Evolutionary conservation across 768 basidiomycete genomes (phyloP), one percentile per base, ranked within the genome.

Genomic region (Leccinum subgranulosum): DNA sequence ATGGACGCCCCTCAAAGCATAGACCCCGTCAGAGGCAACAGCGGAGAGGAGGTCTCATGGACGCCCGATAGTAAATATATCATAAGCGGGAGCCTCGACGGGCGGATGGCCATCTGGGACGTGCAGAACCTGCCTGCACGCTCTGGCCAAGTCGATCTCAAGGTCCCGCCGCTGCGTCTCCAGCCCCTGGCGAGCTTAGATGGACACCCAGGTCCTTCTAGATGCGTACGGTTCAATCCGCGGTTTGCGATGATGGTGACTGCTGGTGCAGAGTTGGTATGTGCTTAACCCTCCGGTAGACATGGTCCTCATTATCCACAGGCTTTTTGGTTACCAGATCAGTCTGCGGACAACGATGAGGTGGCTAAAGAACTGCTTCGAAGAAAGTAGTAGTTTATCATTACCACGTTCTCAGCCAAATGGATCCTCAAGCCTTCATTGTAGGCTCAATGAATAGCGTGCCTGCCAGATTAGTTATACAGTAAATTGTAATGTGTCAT

Each of bases 21-120:
- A 64, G 81, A 87, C 70, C 84, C 92, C 53, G 69, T 78, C 15
- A 86, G 87, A 62, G 94, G 94, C 2, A 84, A 82, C 55, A 95
- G 93, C 58, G 92, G 95, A 12, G 94, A 98, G 69, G 97, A 98
- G 75, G 88, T 95, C 4, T 82, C 83, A 11, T 98, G 93, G 92
- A 94, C 92, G 3, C 91, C 93, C 0, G 96, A 99, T 71, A 94
- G 93, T 72, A 91, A 91, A 71, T 99, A 82, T 65, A 80, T 98
- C 45, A 72, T 97, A 6, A 82, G 90, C 21, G 97, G 97, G 53
- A 88, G 86, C 67, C 79, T 90, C 29, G 87, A 95, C 67, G 97
- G 97, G 47, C 85, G 82, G 64, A 76, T 98, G n/a, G 71, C 81
- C 49, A 75, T 96, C 19, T 99, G 95, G 95, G 94, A 98, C 64